A percentile compares a stretch with the other conserved stretches of the same genome.
Conservation (phyloP, 192 early-diverging fungal genomes). For the Backusella psychrophila region DNA sequence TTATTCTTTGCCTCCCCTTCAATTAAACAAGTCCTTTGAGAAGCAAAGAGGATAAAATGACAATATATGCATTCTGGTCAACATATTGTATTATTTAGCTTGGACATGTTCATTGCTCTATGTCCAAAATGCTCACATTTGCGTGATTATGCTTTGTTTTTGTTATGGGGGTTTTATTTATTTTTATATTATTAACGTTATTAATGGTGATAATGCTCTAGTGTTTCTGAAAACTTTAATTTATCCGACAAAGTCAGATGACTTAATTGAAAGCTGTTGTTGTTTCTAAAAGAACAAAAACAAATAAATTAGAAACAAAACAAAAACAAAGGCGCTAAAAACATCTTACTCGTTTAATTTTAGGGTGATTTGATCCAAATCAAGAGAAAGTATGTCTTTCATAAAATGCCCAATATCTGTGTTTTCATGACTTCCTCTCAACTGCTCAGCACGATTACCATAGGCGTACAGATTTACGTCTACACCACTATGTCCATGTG, state of each 20-base stretch:
- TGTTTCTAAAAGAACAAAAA: background rate
- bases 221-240: background rate
- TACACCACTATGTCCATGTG: constrained; percentile 91
- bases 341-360: constrained; percentile 22
- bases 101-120: too few relatives aligned
- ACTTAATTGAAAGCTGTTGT: background rate
- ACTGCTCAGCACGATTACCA: constrained; percentile 54
- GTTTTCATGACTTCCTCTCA: constrained; percentile 87
- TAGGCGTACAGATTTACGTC: constrained; percentile 95
- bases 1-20: too few relatives aligned
- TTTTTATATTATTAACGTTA: background rate
- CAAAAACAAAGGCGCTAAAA: background rate
- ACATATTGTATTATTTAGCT: too few relatives aligned
- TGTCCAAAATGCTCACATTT: too few relatives aligned
- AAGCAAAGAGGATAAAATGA: too few relatives aligned
- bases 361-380: constrained; percentile 59
- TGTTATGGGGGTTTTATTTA: background rate
- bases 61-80: too few relatives aligned
- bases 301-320: background rate
- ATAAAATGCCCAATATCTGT: constrained; percentile 82
- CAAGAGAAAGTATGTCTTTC: constrained; percentile 52
- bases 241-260: background rate
- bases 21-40: too few relatives aligned
- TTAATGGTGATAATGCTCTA: background rate
- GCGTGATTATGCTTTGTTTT: too few relatives aligned